Conservation (phyloP, 176 grass and related monocot genomes). For the Phoenix dactylifera region DNA sequence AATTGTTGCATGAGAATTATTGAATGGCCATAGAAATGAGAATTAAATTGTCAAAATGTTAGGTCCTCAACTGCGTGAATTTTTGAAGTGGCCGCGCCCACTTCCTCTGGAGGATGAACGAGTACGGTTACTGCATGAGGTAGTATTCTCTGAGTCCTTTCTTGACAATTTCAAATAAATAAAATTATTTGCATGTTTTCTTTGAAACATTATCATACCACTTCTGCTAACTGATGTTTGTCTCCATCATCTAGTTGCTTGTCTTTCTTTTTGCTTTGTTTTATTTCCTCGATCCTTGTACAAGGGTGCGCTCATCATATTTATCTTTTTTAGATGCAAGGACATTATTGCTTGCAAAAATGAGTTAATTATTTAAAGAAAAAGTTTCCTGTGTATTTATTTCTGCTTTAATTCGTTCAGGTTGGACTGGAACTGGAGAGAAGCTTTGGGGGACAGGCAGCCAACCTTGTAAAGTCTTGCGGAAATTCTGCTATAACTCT, state of each 20-base stretch:
- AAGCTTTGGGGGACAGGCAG: conserved; percentile 63
- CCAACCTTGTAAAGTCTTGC: conserved; percentile 78
- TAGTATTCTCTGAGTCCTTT: conserved; percentile 22
- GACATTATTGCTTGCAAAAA: no score
- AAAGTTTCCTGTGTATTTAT: conserved; percentile 5
- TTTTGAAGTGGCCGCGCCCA: conserved; percentile 81
- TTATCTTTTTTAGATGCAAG: no score
- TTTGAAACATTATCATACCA: background rate
- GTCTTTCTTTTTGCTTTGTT: no score
- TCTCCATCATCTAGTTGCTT: no score
- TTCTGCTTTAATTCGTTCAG: conserved; percentile 27
- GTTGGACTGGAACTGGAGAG: conserved; percentile 72
- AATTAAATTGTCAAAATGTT: conserved; percentile 25
- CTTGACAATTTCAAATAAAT: background rate
- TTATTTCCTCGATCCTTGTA: no score
- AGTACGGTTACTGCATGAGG: conserved; percentile 76
- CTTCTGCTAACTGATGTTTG: no score
- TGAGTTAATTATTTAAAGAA: no score
- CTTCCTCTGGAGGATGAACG: conserved; percentile 88
- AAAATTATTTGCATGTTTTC: background rate
- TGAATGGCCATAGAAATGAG: background rate
- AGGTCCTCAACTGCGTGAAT: conserved; percentile 56
- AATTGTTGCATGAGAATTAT: conserved; percentile 2
- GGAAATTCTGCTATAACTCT: conserved; percentile 66
- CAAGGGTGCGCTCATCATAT: no score